phyloP scores from a whole-genome alignment of 495 filamentous ascomycete species.

The Haplographium delicatum region DNA sequence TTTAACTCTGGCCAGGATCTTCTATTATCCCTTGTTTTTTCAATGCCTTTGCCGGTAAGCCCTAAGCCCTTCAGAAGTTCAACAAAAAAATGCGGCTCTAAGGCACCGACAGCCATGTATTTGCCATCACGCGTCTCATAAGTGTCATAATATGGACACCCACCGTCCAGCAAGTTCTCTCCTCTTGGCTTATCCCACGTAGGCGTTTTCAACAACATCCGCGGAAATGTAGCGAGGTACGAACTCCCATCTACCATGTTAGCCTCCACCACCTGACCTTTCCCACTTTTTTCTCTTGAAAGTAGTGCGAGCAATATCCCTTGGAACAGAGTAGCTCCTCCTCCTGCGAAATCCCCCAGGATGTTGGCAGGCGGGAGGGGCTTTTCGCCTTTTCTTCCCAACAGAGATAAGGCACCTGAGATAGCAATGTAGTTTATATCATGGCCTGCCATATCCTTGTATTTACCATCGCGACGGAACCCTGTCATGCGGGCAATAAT shows the following conservation, averaged over 20 bases:
- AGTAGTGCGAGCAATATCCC: slow-evolving; percentile 62
- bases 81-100: slow-evolving; percentile 82
- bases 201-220: slow-evolving; percentile 54
- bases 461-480: slow-evolving; percentile 80
- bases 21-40: slow-evolving; percentile 48
- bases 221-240: slow-evolving; percentile 70
- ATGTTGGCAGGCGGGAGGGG: slow-evolving; percentile 81
- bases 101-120: slow-evolving; percentile 84
- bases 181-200: slow-evolving; percentile 61
- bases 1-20: slow-evolving; percentile 60
- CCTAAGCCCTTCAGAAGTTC: slow-evolving; percentile 60
- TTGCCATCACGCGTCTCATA: slow-evolving; percentile 79
- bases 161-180: slow-evolving; percentile 74
- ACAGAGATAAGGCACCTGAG: slow-evolving; percentile 68
- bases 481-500: slow-evolving; percentile 84
- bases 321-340: slow-evolving; percentile 71
- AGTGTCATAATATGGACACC: slow-evolving; percentile 80
- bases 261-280: slow-evolving; percentile 83
- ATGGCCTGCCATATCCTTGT: slow-evolving; percentile 87
- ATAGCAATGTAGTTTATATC: slow-evolving; percentile 97
- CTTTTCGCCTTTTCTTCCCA: slow-evolving; percentile 62
- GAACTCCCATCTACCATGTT: slow-evolving; percentile 93
- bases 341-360: slow-evolving; percentile 86
- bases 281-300: slow-evolving; percentile 50
- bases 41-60: slow-evolving; percentile 47